A percentile compares a stretch with the other conserved stretches of the same genome.
Conservation (phyloP, 2,329 filamentous ascomycete species). For the Microdochium bolleyi region DNA sequence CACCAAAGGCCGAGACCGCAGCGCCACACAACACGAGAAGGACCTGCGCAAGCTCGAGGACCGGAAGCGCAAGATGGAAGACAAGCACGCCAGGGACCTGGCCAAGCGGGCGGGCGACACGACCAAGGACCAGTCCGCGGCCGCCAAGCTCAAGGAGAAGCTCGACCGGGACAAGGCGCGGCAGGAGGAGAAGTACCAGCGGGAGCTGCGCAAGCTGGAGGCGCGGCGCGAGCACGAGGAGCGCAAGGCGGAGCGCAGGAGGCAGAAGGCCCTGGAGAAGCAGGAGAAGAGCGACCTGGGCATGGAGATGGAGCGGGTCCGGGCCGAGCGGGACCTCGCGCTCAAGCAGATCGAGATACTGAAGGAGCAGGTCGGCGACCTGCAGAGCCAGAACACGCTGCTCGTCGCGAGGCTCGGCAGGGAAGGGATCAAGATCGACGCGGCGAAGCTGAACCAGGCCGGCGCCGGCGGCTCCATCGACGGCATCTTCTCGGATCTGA, state of each 20-base stretch:
- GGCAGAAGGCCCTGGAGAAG: constrained; percentile 41
- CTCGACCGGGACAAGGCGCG: constrained; percentile 57
- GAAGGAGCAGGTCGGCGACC: constrained; percentile 44
- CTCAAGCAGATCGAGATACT: constrained; percentile 45
- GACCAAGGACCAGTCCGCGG: constrained; percentile 22
- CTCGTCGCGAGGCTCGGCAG: constrained; percentile 47
- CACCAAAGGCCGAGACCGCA: not conserved
- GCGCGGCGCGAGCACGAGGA: constrained; percentile 56
- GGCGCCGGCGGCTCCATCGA: not conserved
- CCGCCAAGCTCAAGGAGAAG: constrained; percentile 53
- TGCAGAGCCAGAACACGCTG: constrained; percentile 53
- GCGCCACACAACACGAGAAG: constrained; percentile 41
- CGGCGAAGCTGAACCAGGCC: not conserved
- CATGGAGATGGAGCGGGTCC: constrained; percentile 43
- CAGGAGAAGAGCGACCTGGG: constrained; percentile 41
- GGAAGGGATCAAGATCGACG: constrained; percentile 16
- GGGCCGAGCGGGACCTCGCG: constrained; percentile 43
- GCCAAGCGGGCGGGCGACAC: constrained; percentile 37
- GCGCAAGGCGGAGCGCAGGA: constrained; percentile 45
- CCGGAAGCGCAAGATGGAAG: constrained; percentile 34
- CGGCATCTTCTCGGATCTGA: not conserved
- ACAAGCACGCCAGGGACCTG: constrained; percentile 19
- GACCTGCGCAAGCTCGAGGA: constrained; percentile 59
- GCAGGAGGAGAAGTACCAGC: constrained; percentile 57
- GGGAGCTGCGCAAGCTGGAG: constrained; percentile 57